These are phyloP conservation scores for Asterella californica DNA, from an alignment of 225 moss, liverwort and hornwort species.

Conservation along the genomic window DNA sequence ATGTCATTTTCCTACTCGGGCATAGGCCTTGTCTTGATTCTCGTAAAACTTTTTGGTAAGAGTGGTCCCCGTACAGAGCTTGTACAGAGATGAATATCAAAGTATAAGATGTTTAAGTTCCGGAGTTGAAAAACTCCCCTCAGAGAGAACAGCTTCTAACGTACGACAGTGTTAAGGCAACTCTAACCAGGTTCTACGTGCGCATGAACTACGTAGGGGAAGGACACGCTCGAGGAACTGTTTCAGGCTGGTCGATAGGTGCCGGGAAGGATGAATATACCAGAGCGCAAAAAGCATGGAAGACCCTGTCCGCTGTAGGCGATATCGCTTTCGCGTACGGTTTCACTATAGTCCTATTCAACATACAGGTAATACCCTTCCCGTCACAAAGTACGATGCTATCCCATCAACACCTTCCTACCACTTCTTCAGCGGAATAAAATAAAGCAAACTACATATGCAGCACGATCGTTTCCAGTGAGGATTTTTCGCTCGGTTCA, in stretches of 20 bases:
- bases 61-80: background rate
- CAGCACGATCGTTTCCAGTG: background rate
- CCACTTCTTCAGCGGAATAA: too few species aligned
- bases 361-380: constrained; percentile 44
- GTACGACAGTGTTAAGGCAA: background rate
- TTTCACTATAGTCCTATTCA: constrained; percentile 46
- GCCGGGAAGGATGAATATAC: constrained; percentile 23
- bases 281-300: constrained; percentile 29
- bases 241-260: constrained; percentile 35
- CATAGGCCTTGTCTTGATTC: constrained; percentile 58
- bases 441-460: too few species aligned
- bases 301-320: constrained; percentile 44
- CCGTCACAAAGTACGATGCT: too few species aligned
- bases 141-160: background rate
- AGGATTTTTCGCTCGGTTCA: background rate
- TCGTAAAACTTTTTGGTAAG: constrained; percentile 54
- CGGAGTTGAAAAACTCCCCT: background rate
- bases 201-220: constrained; percentile 10
- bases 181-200: background rate
- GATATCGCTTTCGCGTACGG: constrained; percentile 64
- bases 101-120: background rate
- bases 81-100: background rate
- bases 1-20: constrained; percentile 70
- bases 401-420: too few species aligned
- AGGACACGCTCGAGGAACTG: constrained; percentile 32